Percentiles rank a stretch among this genome's conserved stretches.
These are phyloP conservation scores for Xylaria sp. DNA, from an alignment of 2,329 filamentous ascomycete species.

Conservation along the genomic window DNA sequence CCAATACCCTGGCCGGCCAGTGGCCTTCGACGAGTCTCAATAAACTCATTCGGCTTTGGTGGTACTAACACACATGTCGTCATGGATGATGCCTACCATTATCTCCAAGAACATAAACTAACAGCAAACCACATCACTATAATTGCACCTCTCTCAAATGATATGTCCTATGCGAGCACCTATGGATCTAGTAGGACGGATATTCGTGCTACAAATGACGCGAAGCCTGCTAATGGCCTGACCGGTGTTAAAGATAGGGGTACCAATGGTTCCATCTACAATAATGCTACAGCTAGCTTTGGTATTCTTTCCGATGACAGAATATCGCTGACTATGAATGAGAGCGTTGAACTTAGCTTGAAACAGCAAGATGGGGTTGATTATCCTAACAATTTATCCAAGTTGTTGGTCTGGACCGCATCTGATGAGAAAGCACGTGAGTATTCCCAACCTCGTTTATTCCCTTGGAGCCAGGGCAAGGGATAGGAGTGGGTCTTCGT, in stretches of 20 bases:
- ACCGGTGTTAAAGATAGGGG: background rate
- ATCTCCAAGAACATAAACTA: conserved; percentile 26
- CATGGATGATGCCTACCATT: conserved; percentile 36
- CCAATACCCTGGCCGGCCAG: conserved; percentile 40
- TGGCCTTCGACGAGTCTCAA: conserved; percentile 42
- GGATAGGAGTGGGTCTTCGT: background rate
- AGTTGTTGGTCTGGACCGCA: conserved; percentile 41
- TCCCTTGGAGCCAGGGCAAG: background rate
- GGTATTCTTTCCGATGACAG: conserved; percentile 34
- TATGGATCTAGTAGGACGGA: too few relatives aligned
- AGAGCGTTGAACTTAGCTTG: background rate
- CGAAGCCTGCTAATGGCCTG: background rate
- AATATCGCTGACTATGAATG: conserved; percentile 4
- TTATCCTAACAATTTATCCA: background rate
- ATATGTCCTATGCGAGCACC: background rate
- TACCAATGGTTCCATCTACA: background rate
- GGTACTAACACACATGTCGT: conserved; percentile 38
- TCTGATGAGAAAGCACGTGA: conserved; percentile 37
- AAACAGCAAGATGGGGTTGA: background rate
- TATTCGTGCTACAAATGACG: background rate
- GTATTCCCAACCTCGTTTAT: background rate
- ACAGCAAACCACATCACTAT: conserved; percentile 31
- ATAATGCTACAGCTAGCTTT: background rate
- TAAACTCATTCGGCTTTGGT: conserved; percentile 40
- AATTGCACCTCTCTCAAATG: background rate